Percentiles rank a stretch among this genome's conserved stretches.
These are phyloP conservation scores for Starmerella stellata DNA, from an alignment of 805 yeast genomes.

Conservation along the genomic window DNA sequence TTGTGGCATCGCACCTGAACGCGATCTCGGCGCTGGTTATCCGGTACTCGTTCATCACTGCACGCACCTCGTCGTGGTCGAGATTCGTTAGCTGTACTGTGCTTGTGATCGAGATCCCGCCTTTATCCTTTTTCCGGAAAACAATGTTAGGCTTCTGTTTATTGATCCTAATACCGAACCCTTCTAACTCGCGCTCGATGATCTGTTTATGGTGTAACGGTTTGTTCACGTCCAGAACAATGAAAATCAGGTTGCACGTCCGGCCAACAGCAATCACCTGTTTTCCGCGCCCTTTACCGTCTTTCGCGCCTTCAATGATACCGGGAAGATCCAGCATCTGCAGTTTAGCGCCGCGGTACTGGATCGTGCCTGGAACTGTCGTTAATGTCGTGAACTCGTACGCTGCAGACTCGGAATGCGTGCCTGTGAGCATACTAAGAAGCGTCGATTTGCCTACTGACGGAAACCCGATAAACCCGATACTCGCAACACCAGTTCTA, in stretches of 20 bases:
- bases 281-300: constrained; percentile 94
- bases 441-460: constrained; percentile 71
- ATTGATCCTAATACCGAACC: constrained; percentile 89
- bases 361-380: constrained; percentile 92
- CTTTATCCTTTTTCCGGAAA: constrained; percentile 82
- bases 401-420: constrained; percentile 92
- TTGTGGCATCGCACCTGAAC: constrained; percentile 92
- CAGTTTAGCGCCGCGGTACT: constrained; percentile 90
- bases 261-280: constrained; percentile 99
- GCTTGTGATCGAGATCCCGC: constrained; percentile 84
- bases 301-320: constrained; percentile 92
- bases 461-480: constrained; percentile 96
- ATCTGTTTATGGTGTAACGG: constrained; percentile 87
- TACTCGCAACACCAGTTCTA: constrained; percentile 94
- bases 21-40: constrained; percentile 93
- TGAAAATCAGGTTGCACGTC: constrained; percentile 81
- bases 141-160: constrained; percentile 84
- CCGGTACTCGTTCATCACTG: constrained; percentile 89
- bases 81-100: constrained; percentile 84
- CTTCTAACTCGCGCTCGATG: constrained; percentile 89
- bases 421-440: constrained; percentile 76
- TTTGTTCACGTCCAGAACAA: constrained; percentile 88
- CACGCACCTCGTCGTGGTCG: constrained; percentile 82
- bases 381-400: constrained; percentile 95
- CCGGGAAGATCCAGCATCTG: constrained; percentile 98